These are phyloP conservation scores for Graphilbum fragrans DNA, from an alignment of 2,329 filamentous ascomycete species.

Conservation along the genomic window DNA sequence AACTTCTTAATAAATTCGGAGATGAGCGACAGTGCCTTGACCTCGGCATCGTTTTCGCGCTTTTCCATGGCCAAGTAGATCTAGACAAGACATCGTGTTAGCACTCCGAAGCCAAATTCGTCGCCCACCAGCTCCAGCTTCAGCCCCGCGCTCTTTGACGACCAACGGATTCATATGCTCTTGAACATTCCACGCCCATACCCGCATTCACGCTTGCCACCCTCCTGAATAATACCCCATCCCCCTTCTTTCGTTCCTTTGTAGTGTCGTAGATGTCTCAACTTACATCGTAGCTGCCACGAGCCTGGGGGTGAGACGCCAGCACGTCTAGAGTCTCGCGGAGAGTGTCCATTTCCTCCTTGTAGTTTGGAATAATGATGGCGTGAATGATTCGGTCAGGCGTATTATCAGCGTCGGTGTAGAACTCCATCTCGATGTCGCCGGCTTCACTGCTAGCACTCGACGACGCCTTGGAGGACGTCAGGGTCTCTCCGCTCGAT, in stretches of 20 bases:
- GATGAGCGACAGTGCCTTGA: conserved; percentile 51
- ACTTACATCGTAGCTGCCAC: conserved; percentile 57
- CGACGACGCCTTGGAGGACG: conserved; percentile 32
- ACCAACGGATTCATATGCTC: too few species aligned
- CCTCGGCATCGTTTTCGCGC: conserved; percentile 47
- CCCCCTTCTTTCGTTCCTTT: too few species aligned
- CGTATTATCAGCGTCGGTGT: conserved; percentile 27
- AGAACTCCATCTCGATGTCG: conserved; percentile 34
- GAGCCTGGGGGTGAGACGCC: conserved; percentile 53
- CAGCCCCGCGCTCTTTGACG: too few species aligned
- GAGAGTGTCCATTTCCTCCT: conserved; percentile 57
- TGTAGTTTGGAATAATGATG: conserved; percentile 63
- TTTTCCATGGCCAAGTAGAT: conserved; percentile 64
- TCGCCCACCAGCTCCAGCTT: too few species aligned
- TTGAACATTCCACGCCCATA: too few species aligned
- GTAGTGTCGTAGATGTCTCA: too few species aligned
- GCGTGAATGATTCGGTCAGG: conserved; percentile 45
- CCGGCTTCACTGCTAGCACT: conserved; percentile 38
- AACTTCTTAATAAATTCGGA: conserved; percentile 53
- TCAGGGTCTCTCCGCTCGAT: conserved; percentile 43
- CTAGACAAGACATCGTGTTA: conserved; percentile 23
- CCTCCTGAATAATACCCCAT: too few species aligned
- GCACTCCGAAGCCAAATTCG: neutral
- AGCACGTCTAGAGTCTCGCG: conserved; percentile 57
- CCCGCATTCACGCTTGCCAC: too few species aligned